Evolutionary conservation across 495 filamentous ascomycete species (phyloP).

Genomic region (Saxispiralis lemnorum): DNA sequence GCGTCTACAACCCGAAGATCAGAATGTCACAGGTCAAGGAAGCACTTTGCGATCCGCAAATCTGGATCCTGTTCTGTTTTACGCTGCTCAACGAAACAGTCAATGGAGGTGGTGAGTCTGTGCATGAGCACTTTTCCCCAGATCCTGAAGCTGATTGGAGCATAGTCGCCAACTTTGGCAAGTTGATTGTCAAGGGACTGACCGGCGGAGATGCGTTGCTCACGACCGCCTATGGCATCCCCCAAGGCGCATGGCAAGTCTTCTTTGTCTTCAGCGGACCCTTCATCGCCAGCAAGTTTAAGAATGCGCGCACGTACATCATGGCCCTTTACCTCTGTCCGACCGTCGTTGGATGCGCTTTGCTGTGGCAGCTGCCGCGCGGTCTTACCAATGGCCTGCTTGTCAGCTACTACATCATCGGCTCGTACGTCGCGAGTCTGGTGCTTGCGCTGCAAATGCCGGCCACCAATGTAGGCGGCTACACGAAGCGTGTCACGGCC

Average conservation of each 20-base stretch:
- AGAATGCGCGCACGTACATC: slow-evolving; percentile 23
- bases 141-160: not conserved
- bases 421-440: slow-evolving; percentile 25
- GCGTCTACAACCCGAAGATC: not conserved
- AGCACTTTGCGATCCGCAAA: not conserved
- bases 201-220: slow-evolving; percentile 16
- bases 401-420: slow-evolving; percentile 28
- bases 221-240: slow-evolving; percentile 25
- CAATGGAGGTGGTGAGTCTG: slow-evolving; percentile 18
- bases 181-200: slow-evolving; percentile 27
- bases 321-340: slow-evolving; percentile 26
- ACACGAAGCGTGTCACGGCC: slow-evolving; percentile 28
- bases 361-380: slow-evolving; percentile 26
- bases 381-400: slow-evolving; percentile 23
- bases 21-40: slow-evolving; percentile 1
- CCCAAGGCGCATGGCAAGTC: slow-evolving; percentile 27
- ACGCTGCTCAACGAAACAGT: slow-evolving; percentile 25
- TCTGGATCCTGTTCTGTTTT: slow-evolving; percentile 14
- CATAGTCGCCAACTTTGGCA: slow-evolving; percentile 24
- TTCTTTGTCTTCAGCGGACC: slow-evolving; percentile 24
- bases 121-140: not conserved
- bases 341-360: slow-evolving; percentile 21
- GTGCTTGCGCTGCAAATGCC: slow-evolving; percentile 29
- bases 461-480: slow-evolving; percentile 26
- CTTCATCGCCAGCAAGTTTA: slow-evolving; percentile 22